Evolutionary conservation across 2,329 filamentous ascomycete genomes (phyloP).

Genomic region (Diaporthe longicolla): DNA sequence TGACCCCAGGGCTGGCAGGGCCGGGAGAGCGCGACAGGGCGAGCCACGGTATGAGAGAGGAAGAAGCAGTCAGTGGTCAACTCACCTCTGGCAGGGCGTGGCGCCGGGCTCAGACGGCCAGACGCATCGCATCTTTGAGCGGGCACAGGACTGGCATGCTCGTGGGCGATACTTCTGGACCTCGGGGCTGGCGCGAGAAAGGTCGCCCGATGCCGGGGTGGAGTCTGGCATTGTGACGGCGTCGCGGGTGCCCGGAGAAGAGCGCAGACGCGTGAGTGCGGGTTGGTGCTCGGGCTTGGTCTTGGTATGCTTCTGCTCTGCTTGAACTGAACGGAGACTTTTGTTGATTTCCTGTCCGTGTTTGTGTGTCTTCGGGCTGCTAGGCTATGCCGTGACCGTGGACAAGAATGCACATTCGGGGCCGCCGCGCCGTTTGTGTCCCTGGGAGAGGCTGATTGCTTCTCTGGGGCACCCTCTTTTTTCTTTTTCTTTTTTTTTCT

Average conservation of each 20-base stretch:
- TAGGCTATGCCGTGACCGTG: background rate
- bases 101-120: conserved; percentile 43
- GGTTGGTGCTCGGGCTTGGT: background rate
- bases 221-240: conserved; percentile 41
- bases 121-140: conserved; percentile 44
- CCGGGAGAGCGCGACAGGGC: background rate
- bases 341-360: background rate
- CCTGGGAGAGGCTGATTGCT: too few relatives aligned
- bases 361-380: too few relatives aligned
- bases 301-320: background rate
- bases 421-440: conserved; percentile 20
- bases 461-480: too few relatives aligned
- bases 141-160: conserved; percentile 42
- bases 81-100: conserved; percentile 42
- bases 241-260: conserved; percentile 8
- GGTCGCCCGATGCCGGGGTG: conserved; percentile 41
- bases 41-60: background rate
- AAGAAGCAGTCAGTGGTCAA: background rate
- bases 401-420: background rate
- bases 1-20: background rate
- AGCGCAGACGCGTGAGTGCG: background rate
- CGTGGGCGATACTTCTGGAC: conserved; percentile 44
- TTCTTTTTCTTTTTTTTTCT: too few relatives aligned
- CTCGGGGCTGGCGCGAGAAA: conserved; percentile 42
- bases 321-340: background rate